phyloP scores from a whole-genome alignment of 164 flowering plant species.

The Akebia trifoliata region DNA sequence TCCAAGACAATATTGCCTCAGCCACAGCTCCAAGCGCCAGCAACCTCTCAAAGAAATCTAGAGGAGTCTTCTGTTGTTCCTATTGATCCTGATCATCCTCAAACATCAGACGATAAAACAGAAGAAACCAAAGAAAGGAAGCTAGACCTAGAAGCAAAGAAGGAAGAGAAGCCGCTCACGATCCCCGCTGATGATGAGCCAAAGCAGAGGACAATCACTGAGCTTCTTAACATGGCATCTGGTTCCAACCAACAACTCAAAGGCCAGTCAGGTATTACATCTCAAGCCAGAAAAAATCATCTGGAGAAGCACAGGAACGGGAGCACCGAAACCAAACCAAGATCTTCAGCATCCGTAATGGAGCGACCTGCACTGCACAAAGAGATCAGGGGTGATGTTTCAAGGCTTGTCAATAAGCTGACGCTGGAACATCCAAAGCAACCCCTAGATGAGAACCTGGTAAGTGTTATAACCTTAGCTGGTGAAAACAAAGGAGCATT shows the following conservation, averaged over 20 bases:
- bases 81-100: conserved; percentile 4
- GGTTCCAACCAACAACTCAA: conserved; percentile 7
- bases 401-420: conserved; percentile 34
- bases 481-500: conserved; percentile 87
- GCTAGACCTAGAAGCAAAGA: conserved; percentile 4
- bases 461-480: conserved; percentile 46
- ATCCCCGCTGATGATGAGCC: conserved; percentile 13
- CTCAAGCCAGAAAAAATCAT: conserved; percentile 13
- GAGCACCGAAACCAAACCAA: conserved; percentile 12
- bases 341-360: conserved; percentile 11
- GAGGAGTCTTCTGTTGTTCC: conserved; percentile 3
- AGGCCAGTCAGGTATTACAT: conserved; percentile 6
- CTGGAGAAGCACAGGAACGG: conserved; percentile 18
- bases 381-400: conserved; percentile 37
- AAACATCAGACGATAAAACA: conserved; percentile 8
- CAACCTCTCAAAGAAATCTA: neutral
- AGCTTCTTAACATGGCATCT: conserved; percentile 15
- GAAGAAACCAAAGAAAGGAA: conserved; percentile 22
- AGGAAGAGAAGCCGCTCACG: conserved; percentile 10
- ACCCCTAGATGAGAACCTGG: conserved; percentile 23
- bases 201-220: conserved; percentile 9
- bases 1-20: conserved; percentile 3
- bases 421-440: conserved; percentile 21
- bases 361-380: conserved; percentile 27
- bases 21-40: neutral